These are phyloP conservation scores for Kwoniella dejecticola DNA, from an alignment of 768 basidiomycete species.

Conservation along the genomic window DNA sequence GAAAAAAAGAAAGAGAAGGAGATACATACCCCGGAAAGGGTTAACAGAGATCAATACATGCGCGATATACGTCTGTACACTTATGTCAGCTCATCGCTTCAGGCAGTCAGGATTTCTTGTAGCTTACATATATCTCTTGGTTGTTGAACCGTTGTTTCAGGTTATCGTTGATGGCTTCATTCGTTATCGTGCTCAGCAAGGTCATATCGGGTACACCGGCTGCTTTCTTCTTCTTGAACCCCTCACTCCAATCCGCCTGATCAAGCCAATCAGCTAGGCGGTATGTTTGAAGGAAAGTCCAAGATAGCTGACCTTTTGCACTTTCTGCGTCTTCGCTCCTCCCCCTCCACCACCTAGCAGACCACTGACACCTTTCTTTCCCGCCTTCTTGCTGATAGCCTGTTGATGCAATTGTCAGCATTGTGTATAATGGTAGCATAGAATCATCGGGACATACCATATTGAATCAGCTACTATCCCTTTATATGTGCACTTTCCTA, in stretches of 20 bases:
- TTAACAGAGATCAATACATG: conserved; percentile 98
- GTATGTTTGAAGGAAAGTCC: not conserved
- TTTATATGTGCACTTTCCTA: no score
- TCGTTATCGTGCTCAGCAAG: conserved; percentile 90
- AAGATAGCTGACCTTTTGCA: conserved; percentile 35
- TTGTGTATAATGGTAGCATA: not conserved
- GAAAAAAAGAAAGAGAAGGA: not conserved
- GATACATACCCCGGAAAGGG: conserved; percentile 78
- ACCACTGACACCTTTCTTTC: conserved; percentile 53
- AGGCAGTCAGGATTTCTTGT: not conserved
- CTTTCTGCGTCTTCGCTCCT: conserved; percentile 29
- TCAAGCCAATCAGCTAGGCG: not conserved
- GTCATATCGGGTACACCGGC: conserved; percentile 99
- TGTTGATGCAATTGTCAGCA: conserved; percentile 11
- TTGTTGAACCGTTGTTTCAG: conserved; percentile 94
- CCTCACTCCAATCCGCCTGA: conserved; percentile 99
- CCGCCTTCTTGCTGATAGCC: conserved; percentile 56
- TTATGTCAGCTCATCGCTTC: conserved; percentile 1
- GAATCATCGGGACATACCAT: conserved; percentile 13
- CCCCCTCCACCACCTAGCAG: conserved; percentile 37
- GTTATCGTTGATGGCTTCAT: conserved; percentile 97
- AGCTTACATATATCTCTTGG: conserved; percentile 78
- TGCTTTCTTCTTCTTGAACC: conserved; percentile 96
- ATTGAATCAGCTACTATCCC: not conserved
- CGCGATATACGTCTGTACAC: conserved; percentile 83